Evolutionary conservation across 129 eudicot genomes (phyloP), one percentile per base, ranked within the genome.

Genomic region (Centella asiatica): DNA sequence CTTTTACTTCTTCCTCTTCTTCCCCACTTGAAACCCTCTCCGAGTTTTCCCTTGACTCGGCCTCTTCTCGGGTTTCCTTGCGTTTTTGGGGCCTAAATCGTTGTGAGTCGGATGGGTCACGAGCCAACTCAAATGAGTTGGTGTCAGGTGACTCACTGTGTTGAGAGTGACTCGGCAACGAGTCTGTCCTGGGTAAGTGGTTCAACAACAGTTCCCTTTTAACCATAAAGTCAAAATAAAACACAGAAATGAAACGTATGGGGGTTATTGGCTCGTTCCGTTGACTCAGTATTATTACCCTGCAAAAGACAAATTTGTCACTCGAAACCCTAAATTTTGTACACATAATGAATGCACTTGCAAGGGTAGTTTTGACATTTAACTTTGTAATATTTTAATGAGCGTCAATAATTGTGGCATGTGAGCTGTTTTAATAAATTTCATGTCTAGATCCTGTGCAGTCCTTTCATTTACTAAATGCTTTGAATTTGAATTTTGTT

Each of bases 41-140:
- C 73, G 70, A 62, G 73, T 60, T 67, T 60, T 44, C 12, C 14
- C 19, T 27, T 22, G 71, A 55, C 55, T 54, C 63, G 64, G 64
- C 2, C 15, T 11, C 3, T 18, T 44, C 26, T 33, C 14, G 15
- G 37, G 39, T 3, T 40, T 24, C 23, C 17, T 4, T 2, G 24
- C 12, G 8, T 0, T 52, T 66, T 39, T 22, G 2, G 39, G 49
- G 39, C 0, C 36, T 3, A n/a, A 54, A 29, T 48, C 48, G 39
- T 24, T 4, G 18, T 66, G 60, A 72, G 71, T 72, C 78, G 82
- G 72, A 17, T 50, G 53, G 34, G 15, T 47, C 28, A 4, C 28
- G 72, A 44, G 45, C 24, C 59, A 40, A 68, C 74, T 50, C 72
- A 75, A 69, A 1, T 39, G 73, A 34, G 73, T 24, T 28, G 22